These are phyloP conservation scores for Microthlaspi erraticum DNA, from an alignment of 345 rosid species.

Conservation along the genomic window DNA sequence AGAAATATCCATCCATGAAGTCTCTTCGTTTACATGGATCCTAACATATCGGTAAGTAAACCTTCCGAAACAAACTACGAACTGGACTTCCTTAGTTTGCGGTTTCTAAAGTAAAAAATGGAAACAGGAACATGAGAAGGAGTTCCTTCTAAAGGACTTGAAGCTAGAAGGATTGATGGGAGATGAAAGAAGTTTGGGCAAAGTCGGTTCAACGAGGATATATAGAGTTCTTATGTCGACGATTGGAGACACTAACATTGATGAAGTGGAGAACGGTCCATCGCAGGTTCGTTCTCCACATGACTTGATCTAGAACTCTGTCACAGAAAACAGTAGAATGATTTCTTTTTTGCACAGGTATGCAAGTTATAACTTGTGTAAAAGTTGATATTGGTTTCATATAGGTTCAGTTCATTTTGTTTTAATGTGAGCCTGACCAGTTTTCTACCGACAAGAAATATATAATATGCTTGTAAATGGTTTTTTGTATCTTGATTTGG, in stretches of 20 bases:
- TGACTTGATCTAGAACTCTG: neutral
- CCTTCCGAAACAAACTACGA: neutral
- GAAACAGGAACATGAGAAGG: constrained; percentile 83
- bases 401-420: no score
- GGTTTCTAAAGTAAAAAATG: neutral
- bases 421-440: no score
- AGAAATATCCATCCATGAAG: constrained; percentile 91
- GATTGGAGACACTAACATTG: constrained; percentile 64
- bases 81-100: neutral
- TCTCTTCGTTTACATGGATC: constrained; percentile 89
- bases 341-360: neutral
- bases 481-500: no score
- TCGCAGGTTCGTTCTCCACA: constrained; percentile 35
- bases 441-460: no score
- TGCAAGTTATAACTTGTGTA: neutral
- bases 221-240: constrained; percentile 78
- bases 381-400: no score
- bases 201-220: constrained; percentile 78
- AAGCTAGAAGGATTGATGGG: constrained; percentile 66
- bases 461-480: no score
- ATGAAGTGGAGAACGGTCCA: constrained; percentile 82
- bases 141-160: constrained; percentile 77
- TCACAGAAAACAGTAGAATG: neutral
- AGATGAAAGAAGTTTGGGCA: constrained; percentile 71
- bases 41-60: constrained; percentile 68